Base-by-base conservation (phyloP, 106 monocot species). In the Allium sativum region DNA sequence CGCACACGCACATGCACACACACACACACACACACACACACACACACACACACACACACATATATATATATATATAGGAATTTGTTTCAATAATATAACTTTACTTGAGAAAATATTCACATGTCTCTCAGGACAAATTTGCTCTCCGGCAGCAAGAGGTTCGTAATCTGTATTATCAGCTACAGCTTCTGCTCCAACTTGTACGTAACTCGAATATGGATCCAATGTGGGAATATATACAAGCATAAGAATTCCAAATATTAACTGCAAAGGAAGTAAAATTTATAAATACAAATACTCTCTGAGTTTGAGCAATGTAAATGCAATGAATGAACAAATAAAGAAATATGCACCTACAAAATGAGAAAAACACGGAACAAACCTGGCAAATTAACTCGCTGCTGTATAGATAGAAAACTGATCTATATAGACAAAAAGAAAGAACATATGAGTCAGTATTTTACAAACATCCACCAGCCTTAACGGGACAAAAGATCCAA, bases 71-170 rank as follows among this genome's bases (percentile, higher is more conserved):
- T n/a, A n/a, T n/a, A n/a, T n/a, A n/a, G n/a, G n/a, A n/a, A n/a
- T n/a, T n/a, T n/a, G n/a, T n/a, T n/a, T n/a, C n/a, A n/a, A n/a
- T n/a, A n/a, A n/a, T n/a, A n/a, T 57, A 47, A 70, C 81, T 84
- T 82, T 76, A 98, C 96, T 84, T 48, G 88, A 91, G 20, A 92
- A 66, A 50, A 98, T 61, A 66, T 82, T 98, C 44, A 2, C 87
- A 68, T 79, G 79, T 57, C 82, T 84, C 69, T 98, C 96, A 0
- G 96, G 96, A 57, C 91, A 98, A 65, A 92, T 82, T 40, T 85
- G 74, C 68, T 91, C 96, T 21, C 67, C 91, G n/a, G 59, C 82
- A 42, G 84, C 77, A 69, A 98, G 91, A n/a, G 64, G 55, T 70
- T 91, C 91, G 79, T 92, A 98, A 11, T 72, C 79, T 17, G 70